phyloP scores from a whole-genome alignment of 192 early-diverging fungal species.

The Nowakowskiella sp. region DNA sequence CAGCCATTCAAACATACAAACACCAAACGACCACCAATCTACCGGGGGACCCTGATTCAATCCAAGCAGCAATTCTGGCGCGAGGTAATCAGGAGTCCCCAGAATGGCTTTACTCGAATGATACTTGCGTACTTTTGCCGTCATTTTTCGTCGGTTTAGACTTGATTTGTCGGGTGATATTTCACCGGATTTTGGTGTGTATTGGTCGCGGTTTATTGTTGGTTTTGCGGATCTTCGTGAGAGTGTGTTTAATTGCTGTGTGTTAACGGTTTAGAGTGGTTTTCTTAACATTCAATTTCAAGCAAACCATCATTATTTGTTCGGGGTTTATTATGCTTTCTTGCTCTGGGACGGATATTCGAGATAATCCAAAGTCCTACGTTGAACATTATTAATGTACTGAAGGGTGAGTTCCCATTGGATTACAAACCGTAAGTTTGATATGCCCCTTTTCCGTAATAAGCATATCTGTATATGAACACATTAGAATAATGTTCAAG shows the following conservation, averaged over 20 bases:
- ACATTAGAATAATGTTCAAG: constrained; percentile 8
- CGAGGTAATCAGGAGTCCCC: constrained; percentile 92
- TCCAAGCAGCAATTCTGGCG: constrained; percentile 85
- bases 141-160: not conserved
- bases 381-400: not conserved
- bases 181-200: not conserved
- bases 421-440: constrained; percentile 79
- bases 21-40: constrained; percentile 95
- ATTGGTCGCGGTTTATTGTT: constrained; percentile 16
- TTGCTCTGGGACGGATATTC: constrained; percentile 61
- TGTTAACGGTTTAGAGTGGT: too few species aligned
- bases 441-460: constrained; percentile 82
- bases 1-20: constrained; percentile 85
- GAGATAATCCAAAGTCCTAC: constrained; percentile 86
- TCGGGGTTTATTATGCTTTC: constrained; percentile 11
- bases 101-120: constrained; percentile 22
- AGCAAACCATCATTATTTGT: not conserved
- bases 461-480: constrained; percentile 56
- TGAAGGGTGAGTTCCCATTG: constrained; percentile 6
- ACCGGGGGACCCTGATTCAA: constrained; percentile 76
- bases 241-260: constrained; percentile 1
- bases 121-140: too few species aligned
- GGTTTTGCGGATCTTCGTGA: constrained; percentile 3
- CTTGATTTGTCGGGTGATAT: not conserved
- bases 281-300: too few species aligned